phyloP scores from a whole-genome alignment of 371 early-diverging fungal genomes.

The Saksenaea vasiformis region DNA sequence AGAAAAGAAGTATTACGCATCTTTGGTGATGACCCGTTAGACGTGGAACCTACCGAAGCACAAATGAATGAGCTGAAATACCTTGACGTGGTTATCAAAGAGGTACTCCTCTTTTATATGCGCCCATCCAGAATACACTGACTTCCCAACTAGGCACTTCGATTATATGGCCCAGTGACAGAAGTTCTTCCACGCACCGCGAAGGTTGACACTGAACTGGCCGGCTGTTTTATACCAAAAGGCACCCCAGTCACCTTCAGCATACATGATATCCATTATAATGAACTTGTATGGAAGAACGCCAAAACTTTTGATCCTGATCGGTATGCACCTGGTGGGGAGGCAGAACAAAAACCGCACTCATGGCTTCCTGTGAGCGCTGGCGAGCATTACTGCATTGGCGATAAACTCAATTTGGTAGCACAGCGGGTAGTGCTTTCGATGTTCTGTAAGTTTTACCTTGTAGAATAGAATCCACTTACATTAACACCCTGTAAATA shows the following conservation, averaged over 20 bases:
- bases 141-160: neutral
- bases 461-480: neutral
- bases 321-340: slow-evolving; percentile 18
- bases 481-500: neutral
- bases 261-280: slow-evolving; percentile 15
- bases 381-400: slow-evolving; percentile 47
- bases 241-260: slow-evolving; percentile 9
- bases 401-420: slow-evolving; percentile 46
- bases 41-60: neutral
- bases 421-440: slow-evolving; percentile 46
- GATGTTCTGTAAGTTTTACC: slow-evolving; percentile 29
- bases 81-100: neutral
- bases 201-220: slow-evolving; percentile 15
- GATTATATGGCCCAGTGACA: slow-evolving; percentile 10
- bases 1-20: neutral
- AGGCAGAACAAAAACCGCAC: slow-evolving; percentile 10
- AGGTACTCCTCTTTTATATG: neutral
- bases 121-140: neutral
- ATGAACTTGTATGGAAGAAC: slow-evolving; percentile 14
- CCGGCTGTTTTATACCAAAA: slow-evolving; percentile 16
- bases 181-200: slow-evolving; percentile 14
- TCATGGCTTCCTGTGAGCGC: slow-evolving; percentile 16
- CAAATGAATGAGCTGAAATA: neutral
- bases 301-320: slow-evolving; percentile 18
- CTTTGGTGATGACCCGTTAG: neutral